These are phyloP conservation scores for Mallotus nudiflorus DNA, from an alignment of 345 rosid species.

Conservation along the genomic window DNA sequence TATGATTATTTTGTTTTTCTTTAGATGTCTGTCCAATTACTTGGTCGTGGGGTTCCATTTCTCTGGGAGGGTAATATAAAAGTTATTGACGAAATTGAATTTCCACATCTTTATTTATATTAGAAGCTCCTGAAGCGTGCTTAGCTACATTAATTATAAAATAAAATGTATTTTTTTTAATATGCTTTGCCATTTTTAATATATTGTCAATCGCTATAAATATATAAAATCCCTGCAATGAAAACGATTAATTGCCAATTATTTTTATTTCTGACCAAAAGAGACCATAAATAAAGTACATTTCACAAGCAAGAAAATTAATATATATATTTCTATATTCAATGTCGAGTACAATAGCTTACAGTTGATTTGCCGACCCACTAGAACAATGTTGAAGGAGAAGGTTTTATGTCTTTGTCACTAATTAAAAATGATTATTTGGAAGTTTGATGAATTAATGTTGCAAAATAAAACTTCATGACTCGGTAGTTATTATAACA, in stretches of 20 bases:
- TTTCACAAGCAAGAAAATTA: background rate
- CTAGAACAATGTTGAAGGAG: no score
- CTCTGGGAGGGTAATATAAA: background rate
- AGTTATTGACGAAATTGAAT: no score
- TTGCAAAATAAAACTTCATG: no score
- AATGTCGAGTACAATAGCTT: background rate
- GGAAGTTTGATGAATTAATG: background rate
- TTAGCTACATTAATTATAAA: background rate
- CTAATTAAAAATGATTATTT: background rate
- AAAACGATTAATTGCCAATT: background rate
- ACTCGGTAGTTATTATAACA: no score
- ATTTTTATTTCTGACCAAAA: background rate
- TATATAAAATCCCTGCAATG: background rate
- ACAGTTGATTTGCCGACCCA: conserved; percentile 21
- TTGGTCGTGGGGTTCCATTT: background rate
- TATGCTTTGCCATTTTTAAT: conserved; percentile 6
- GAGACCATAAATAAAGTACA: background rate
- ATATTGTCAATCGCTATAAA: no score
- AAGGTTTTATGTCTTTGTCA: conserved; percentile 6
- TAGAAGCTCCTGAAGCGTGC: background rate
- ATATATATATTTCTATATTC: no score
- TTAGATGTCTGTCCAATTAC: no score
- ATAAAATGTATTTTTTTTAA: background rate
- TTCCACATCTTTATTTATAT: background rate
- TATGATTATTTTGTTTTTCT: no score